phyloP scores from a whole-genome alignment of 2,329 filamentous ascomycete species.

The Setomelanomma holmii region DNA sequence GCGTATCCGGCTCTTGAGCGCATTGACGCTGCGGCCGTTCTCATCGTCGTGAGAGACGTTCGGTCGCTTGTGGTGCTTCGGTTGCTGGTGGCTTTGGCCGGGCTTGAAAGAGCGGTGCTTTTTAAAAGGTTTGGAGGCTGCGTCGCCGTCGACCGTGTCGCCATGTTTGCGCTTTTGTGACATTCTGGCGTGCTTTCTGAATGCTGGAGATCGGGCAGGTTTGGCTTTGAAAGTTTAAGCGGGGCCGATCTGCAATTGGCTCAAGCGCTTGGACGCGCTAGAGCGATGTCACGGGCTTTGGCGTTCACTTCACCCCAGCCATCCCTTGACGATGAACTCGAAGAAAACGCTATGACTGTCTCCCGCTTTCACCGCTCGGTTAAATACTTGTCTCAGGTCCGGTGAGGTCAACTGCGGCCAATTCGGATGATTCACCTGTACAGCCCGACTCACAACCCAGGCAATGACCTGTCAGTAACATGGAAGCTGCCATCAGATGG shows the following conservation, averaged over 20 bases:
- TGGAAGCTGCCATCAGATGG: slow-evolving; percentile 70
- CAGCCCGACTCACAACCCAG: not conserved
- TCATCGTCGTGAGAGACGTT: slow-evolving; percentile 33
- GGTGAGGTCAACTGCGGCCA: not conserved
- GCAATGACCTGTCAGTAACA: slow-evolving; percentile 38
- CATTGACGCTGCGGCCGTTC: slow-evolving; percentile 55
- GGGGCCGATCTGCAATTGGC: slow-evolving; percentile 22
- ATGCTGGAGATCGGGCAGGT: slow-evolving; percentile 12
- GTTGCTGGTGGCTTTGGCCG: slow-evolving; percentile 16
- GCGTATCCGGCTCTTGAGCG: slow-evolving; percentile 74
- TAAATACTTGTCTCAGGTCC: not conserved
- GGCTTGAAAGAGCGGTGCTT: slow-evolving; percentile 34
- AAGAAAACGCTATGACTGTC: too few species aligned
- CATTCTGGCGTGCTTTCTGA: slow-evolving; percentile 26
- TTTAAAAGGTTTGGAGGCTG: slow-evolving; percentile 23
- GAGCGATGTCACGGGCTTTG: slow-evolving; percentile 28
- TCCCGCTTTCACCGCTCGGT: not conserved
- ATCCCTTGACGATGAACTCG: not conserved
- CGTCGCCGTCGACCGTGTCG: slow-evolving; percentile 23
- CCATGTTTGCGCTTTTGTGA: slow-evolving; percentile 46
- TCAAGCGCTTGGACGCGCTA: slow-evolving; percentile 22
- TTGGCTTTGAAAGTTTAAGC: slow-evolving; percentile 37
- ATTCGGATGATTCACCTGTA: not conserved
- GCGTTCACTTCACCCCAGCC: slow-evolving; percentile 17
- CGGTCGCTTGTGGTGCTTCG: slow-evolving; percentile 25